Evolutionary conservation across 768 basidiomycete genomes (phyloP).

Genomic region (Suillus tomentosus): DNA sequence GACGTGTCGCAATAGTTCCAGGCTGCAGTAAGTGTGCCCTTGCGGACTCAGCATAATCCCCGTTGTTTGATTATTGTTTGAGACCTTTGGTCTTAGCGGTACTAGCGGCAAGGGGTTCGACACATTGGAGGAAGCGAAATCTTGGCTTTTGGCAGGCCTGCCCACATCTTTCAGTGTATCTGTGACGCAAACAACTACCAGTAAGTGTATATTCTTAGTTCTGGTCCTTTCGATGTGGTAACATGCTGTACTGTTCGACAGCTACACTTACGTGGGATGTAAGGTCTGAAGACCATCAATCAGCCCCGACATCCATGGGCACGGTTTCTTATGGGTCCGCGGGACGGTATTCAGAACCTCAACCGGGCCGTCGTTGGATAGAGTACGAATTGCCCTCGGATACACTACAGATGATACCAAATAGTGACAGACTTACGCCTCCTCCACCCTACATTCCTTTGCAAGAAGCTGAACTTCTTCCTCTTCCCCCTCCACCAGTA

Average conservation of each 20-base stretch:
- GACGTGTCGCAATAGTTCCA: conserved; percentile 19
- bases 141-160: conserved; percentile 22
- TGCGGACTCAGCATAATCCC: neutral
- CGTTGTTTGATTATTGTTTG: neutral
- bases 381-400: conserved; percentile 4
- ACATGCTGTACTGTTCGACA: neutral
- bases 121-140: conserved; percentile 27
- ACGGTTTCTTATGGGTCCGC: neutral
- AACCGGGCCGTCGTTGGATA: neutral
- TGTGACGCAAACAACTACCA: conserved; percentile 10
- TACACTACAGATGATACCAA: neutral
- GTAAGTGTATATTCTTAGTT: conserved; percentile 21
- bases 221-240: neutral
- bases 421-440: neutral
- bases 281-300: neutral
- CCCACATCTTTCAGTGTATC: conserved; percentile 14
- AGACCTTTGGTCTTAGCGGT: conserved; percentile 35
- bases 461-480: conserved; percentile 6
- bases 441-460: conserved; percentile 1
- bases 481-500: conserved; percentile 12
- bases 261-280: neutral
- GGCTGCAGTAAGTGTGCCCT: conserved; percentile 23
- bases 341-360: conserved; percentile 5
- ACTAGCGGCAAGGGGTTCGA: conserved; percentile 36
- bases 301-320: conserved; percentile 11